These are phyloP conservation scores for Acanthamoeba divionensis DNA, from an alignment of 208 protist species.

Conservation along the genomic window DNA sequence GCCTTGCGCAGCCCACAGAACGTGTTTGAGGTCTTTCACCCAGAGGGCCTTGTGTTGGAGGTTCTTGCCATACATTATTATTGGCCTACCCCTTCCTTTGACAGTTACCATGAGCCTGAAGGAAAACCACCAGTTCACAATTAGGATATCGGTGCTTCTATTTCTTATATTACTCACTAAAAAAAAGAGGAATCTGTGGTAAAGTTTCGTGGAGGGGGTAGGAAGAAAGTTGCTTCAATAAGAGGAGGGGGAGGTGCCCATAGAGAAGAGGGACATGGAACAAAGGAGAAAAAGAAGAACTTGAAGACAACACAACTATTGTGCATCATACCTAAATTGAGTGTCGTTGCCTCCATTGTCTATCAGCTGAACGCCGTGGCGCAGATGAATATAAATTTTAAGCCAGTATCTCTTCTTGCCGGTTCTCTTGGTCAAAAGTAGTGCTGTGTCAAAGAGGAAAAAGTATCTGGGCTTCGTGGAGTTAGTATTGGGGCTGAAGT, in stretches of 20 bases:
- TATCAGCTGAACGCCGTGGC: not conserved
- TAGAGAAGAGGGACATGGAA: too few relatives aligned
- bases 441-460: not conserved
- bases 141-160: too few relatives aligned
- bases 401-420: not conserved
- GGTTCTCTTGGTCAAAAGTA: not conserved
- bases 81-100: not conserved
- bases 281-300: slow-evolving; percentile 29
- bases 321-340: not conserved
- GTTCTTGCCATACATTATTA: slow-evolving; percentile 6
- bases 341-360: not conserved
- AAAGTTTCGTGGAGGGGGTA: too few relatives aligned
- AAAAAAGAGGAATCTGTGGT: too few relatives aligned
- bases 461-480: slow-evolving; percentile 35
- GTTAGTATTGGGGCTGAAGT: slow-evolving; percentile 31
- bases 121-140: too few relatives aligned
- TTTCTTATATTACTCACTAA: too few relatives aligned
- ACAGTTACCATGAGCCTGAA: not conserved
- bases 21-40: not conserved
- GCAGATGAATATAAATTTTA: slow-evolving; percentile 1
- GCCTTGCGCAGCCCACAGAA: not conserved
- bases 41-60: not conserved
- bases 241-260: too few relatives aligned
- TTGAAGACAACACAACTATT: not conserved
- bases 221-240: too few relatives aligned